Conservation (phyloP, 2,329 filamentous ascomycete species). For the Alternaria dauci region DNA sequence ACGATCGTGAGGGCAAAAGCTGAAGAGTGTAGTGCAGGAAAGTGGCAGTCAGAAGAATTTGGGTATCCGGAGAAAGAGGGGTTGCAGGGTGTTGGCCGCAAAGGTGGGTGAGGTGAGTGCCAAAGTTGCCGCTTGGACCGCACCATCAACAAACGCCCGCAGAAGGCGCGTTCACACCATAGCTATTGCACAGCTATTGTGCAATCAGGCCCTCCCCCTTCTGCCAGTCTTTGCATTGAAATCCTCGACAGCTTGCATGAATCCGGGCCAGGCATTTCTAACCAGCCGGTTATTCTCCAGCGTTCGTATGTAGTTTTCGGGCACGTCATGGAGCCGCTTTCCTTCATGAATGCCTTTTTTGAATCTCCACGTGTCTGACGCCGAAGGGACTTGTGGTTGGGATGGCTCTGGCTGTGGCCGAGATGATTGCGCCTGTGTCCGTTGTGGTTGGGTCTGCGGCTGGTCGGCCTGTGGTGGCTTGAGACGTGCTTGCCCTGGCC, state of each 20-base stretch:
- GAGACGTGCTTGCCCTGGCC: conserved; percentile 26
- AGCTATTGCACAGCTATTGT: neutral
- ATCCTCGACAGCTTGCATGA: conserved; percentile 29
- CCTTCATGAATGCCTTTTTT: conserved; percentile 18
- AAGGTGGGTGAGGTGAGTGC: neutral
- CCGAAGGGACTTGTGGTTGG: neutral
- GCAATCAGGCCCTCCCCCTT: conserved; percentile 12
- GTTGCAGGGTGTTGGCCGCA: neutral
- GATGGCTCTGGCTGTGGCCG: neutral
- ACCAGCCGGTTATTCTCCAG: conserved; percentile 29
- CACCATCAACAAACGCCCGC: neutral
- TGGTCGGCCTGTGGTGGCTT: neutral
- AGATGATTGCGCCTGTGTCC: conserved; percentile 4
- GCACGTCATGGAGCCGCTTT: conserved; percentile 27
- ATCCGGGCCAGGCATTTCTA: conserved; percentile 28
- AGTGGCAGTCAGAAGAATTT: neutral
- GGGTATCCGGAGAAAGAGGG: neutral
- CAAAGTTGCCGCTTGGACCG: conserved; percentile 2
- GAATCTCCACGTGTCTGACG: conserved; percentile 13
- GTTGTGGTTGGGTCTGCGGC: conserved; percentile 4
- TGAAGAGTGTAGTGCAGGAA: neutral
- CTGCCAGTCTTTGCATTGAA: conserved; percentile 34
- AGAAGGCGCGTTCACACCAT: neutral
- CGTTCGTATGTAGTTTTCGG: conserved; percentile 30
- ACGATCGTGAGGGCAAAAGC: neutral